These are phyloP conservation scores for Novakomyces olei DNA, from an alignment of 805 yeast species.

Conservation along the genomic window DNA sequence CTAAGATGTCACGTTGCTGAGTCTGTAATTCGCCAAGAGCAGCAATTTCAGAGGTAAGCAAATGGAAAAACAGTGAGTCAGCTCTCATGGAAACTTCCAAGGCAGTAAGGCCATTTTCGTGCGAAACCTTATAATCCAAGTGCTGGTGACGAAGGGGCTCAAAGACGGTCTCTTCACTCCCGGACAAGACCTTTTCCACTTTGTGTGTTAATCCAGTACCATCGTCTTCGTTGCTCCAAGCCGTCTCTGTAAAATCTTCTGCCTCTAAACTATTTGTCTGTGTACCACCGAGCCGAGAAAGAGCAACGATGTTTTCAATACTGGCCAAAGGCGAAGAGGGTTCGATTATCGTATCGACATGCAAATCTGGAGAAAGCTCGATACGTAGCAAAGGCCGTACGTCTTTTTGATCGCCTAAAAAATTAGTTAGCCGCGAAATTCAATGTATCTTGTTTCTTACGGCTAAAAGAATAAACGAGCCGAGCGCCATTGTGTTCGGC, in stretches of 20 bases:
- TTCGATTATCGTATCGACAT: no score
- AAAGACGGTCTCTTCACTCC: neutral
- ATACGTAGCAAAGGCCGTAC: neutral
- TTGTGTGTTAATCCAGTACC: neutral
- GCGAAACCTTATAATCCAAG: neutral
- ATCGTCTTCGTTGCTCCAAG: neutral
- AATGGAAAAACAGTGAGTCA: conserved; percentile 38
- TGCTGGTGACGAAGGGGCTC: neutral
- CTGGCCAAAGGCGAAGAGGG: no score
- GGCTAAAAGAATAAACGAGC: neutral
- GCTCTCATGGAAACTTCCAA: conserved; percentile 27
- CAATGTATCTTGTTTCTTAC: neutral
- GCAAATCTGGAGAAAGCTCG: no score
- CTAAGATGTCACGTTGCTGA: conserved; percentile 23
- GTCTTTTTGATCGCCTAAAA: no score
- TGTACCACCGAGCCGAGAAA: no score
- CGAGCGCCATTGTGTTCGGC: neutral
- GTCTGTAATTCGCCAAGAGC: conserved; percentile 23
- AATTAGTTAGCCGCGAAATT: no score
- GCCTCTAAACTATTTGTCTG: neutral
- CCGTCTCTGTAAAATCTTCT: neutral
- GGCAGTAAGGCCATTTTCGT: conserved; percentile 1
- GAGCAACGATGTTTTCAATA: no score
- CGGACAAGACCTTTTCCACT: neutral
- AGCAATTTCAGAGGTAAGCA: conserved; percentile 32